phyloP scores from a whole-genome alignment of 805 yeast genomes.

The Kodamaea fukazawae region DNA sequence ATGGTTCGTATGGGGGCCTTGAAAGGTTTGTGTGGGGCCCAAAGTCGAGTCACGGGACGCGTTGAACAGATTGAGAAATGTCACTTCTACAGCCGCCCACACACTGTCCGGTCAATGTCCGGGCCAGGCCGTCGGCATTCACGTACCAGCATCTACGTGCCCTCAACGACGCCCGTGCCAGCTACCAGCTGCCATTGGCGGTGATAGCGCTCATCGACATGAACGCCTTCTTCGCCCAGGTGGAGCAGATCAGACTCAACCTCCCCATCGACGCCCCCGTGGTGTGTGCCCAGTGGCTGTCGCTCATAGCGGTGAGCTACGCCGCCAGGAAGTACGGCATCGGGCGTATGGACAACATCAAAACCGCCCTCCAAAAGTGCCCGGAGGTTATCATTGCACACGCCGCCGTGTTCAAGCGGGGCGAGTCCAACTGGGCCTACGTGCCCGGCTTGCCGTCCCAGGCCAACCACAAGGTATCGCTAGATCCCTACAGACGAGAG shows the following conservation, averaged over 20 bases:
- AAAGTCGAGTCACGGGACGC: no score
- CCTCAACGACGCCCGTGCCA: conserved; percentile 42
- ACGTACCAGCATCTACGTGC: conserved; percentile 35
- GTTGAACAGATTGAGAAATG: no score
- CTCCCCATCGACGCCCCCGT: conserved; percentile 71
- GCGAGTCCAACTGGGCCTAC: conserved; percentile 82
- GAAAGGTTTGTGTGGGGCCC: no score
- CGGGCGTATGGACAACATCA: conserved; percentile 68
- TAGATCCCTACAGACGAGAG: conserved; percentile 90
- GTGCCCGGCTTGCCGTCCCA: conserved; percentile 57
- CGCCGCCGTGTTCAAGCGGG: conserved; percentile 89
- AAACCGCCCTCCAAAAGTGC: conserved; percentile 70
- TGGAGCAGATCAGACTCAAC: conserved; percentile 75
- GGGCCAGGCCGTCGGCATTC: no score
- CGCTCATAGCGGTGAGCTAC: conserved; percentile 85
- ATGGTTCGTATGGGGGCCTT: no score
- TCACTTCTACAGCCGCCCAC: no score
- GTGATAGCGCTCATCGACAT: conserved; percentile 84
- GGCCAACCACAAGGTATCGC: conserved; percentile 71
- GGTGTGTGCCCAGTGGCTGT: conserved; percentile 91
- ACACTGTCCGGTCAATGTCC: no score
- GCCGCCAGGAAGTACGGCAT: conserved; percentile 87
- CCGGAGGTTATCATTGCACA: conserved; percentile 77
- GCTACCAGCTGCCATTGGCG: conserved; percentile 67
- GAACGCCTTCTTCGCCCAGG: conserved; percentile 96